These are phyloP conservation scores for Epichloe sibirici DNA, from an alignment of 2,329 filamentous ascomycete genomes.

Conservation along the genomic window DNA sequence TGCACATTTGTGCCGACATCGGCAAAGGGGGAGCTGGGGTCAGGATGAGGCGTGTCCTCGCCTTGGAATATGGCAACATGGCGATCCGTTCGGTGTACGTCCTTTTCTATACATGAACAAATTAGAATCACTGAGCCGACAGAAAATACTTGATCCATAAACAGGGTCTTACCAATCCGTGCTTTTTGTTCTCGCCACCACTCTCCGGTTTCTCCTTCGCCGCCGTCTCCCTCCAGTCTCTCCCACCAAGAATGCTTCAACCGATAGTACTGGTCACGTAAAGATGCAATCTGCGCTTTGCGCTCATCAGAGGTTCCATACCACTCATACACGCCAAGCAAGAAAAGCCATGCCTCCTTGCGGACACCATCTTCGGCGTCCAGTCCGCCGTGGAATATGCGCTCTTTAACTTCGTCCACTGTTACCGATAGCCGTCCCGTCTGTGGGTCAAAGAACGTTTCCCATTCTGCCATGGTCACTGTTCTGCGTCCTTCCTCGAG, in stretches of 20 bases:
- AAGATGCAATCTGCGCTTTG: conserved; percentile 67
- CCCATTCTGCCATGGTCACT: conserved; percentile 78
- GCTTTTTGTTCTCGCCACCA: conserved; percentile 95
- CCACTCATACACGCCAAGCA: conserved; percentile 89
- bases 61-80: conserved; percentile 91
- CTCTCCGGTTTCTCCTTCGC: conserved; percentile 70
- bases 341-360: conserved; percentile 93
- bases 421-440: conserved; percentile 70
- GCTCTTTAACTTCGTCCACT: conserved; percentile 85
- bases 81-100: conserved; percentile 93
- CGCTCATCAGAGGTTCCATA: conserved; percentile 79
- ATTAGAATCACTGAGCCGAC: conserved; percentile 8
- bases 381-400: conserved; percentile 91
- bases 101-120: conserved; percentile 60
- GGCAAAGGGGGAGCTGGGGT: conserved; percentile 89
- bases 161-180: conserved; percentile 63
- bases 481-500: conserved; percentile 65
- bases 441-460: conserved; percentile 68
- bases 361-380: conserved; percentile 81
- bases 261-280: conserved; percentile 86
- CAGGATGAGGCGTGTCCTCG: conserved; percentile 92
- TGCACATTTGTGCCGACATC: conserved; percentile 92
- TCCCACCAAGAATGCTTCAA: conserved; percentile 97
- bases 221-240: conserved; percentile 68
- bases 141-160: neutral